Base-by-base conservation (phyloP, 2,329 filamentous ascomycete genomes). In the Coniella vitis region DNA sequence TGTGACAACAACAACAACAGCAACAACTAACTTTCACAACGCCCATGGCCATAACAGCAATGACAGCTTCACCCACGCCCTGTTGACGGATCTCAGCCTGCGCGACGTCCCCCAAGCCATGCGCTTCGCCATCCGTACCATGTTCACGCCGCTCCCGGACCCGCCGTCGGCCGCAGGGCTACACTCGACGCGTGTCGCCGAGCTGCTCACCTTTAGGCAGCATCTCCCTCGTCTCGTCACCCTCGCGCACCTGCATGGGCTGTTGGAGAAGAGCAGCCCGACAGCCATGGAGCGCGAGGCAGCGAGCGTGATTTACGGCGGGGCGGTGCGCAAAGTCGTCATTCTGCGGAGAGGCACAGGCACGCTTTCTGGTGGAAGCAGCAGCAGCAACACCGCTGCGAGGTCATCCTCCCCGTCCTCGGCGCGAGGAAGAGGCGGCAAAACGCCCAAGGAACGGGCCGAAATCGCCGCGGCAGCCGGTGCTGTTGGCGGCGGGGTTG, bases 211-310 rank as follows among this genome's bases (percentile, higher is more conserved):
- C 53, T 82, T 78, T 60, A 73, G 84, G 16, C 66, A 64, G 29
- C 65, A 65, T 13, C 63, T 87, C 35, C 83, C 86, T 9, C 80
- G 79, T 0, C 69, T 88, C 19, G 79, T 85, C 4, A 84, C 81
- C 0, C 63, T 81, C 17, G 76, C 81, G 1, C 85, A 90, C 60
- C 62, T 90, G 7, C 77, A 84, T 53, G 76, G 83, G 1, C 64
- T 88, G 2, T 71, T 85, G 38, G 66, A 65, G 9, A 29, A 29
- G 25, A 29, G 25, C 25, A 81, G 78, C 2, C 78, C 84, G 1
- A 86, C 84, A 0, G 71, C 69, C 1, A 79, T 80, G 1, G 85
- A 89, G 63, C 71, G 85, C 39, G 84, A 87, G 61, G 72, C 86
- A 17, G 81, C 77, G 3, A 74, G 81, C 57, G 69, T 88, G 32